Base-by-base conservation (phyloP, 176 grass and related monocot species). In the Thalia dealbata region DNA sequence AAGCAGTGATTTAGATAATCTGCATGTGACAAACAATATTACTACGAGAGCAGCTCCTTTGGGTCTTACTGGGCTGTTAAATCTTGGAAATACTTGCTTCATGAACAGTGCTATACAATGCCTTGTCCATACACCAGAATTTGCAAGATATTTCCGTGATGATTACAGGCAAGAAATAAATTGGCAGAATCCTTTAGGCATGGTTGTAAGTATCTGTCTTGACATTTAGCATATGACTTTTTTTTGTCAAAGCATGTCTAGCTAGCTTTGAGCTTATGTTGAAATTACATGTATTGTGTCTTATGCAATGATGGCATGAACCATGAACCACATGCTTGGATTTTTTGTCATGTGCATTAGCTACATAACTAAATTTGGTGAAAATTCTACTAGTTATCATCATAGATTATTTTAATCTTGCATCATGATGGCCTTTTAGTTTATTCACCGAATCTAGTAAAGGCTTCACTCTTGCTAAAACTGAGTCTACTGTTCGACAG, bases 21-120 rank as follows among this genome's bases (percentile, higher is more conserved):
- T 85, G 58, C 81, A 86, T 86, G 61, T 50, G 27, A 83, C 71
- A 70, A 86, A 85, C 84, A 75, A 75, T 69, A 82, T 88, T 63
- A 82, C 42, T 32, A 88, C 79, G 10, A 89, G 90, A 73, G 82
- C 89, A 18, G 52, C 76, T 44, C 87, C 87, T 69, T 73, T 71
- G 70, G 95, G 95, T 80, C 87, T 99, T 76, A 95, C 90, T 52
- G 95, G 95, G 50, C 41, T 99, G 74, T 78, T 88, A 64, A 99
- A 99, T 73, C 86, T 99, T 77, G 95, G 95, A 81, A 99, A 99
- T 81, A 99, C 95, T 69, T 99, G 95, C 80, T 99, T 91, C 78
- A 99, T 99, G 95, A 99, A 99, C 78, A 99, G 90, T 83, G 87
- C 95, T 18, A 77, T 99, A 75, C 95, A 99, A 71, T 99, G 95